Evolutionary conservation across 495 filamentous ascomycete species (phyloP), one percentile per base, ranked within the genome.

Genomic region (Elaphomyces granulatus): DNA sequence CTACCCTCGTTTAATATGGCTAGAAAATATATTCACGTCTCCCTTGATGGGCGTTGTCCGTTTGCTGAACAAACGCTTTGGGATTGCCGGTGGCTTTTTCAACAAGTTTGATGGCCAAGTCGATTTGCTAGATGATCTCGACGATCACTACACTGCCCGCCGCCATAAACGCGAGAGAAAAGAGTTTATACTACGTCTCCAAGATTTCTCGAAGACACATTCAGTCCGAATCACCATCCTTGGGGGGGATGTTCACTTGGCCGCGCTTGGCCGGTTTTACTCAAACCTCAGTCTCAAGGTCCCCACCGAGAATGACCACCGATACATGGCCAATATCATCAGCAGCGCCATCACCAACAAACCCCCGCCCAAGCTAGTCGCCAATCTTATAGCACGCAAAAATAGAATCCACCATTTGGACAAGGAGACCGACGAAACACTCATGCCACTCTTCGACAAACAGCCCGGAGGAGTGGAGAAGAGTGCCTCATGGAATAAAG

Each of bases 361-460:
- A 61, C 88, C 88, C 6, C 88, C 88, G 1, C 86, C 88, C 14
- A 68, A 70, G 46, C 80, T 86, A 1, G 82, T 96, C n/a, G 85
- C 87, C 26, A 87, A 93, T 49, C 67, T 96, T 7, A 66, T 96
- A 12, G 81, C 85, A 2, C 63, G 76, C 34, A 63, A 86, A 33
- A 95, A 96, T 65, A 94, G 87, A 60, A 81, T 94, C 42, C 87
- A 95, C 52, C 85, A 88, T 51, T 65, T 94, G n/a, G 81, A 90
- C 55, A 50, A 67, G 33, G 67, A 84, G 18, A 92, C 85, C 2
- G 81, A 92, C 54, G 88, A 94, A 67, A 93, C 87, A 0, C 68
- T 94, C 10, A 75, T 94, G 63, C 71, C 78, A 17, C 63, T 94
- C 43, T 94, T 94, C 52, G 74, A 94, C 55, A 74, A 75, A 47